Evolutionary conservation across 768 basidiomycete species (phyloP), one percentile per base, ranked within the genome.

Genomic region (Auriculariales sp.): DNA sequence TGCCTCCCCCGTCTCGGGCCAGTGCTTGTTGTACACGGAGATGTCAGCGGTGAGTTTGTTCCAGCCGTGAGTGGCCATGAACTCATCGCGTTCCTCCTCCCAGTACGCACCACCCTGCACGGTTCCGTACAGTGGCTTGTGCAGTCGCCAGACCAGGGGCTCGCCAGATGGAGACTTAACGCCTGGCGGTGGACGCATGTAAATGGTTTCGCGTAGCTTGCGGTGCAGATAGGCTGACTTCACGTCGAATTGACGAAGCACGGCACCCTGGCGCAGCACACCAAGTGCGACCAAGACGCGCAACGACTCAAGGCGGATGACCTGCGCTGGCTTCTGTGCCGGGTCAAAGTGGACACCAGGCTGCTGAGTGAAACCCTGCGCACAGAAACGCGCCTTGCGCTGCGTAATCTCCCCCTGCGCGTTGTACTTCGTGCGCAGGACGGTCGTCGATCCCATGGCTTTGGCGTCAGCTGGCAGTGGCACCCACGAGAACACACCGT

Each of bases 211-310:
- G 2, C 58, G 52, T 1, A 52, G 30, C 9, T 46, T 36, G 32
- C 67, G 63, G 53, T 71, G 57, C 1, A 71, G 61, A 54, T 65
- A 72, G 0, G 68, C 66, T 0, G 64, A 68, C 29, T 68, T 69
- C 25, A 71, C 58, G 54, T 72, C 66, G 4, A 69, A 57, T 33
- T 71, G 68, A 4, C 63, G 56, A 1, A 66, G 54, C 11, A 67
- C 66, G 65, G 63, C 71, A 30, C 62, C 64, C 32, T 12, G 7
- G 0, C 59, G 39, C 0, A 49, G 3, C 0, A 66, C 66, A 0
- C 65, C 67, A 4, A 71, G 49, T 19, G 69, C 65, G 0, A 68
- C 56, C 2, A 74, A 53, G 3, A 66, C 54, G 0, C 62, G 55
- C 44, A 69, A 61, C 0, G 69, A 66, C 3, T 33, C 39, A n/a